Base-by-base conservation (phyloP, 495 filamentous ascomycete genomes). In the Xylaria bambusicola region DNA sequence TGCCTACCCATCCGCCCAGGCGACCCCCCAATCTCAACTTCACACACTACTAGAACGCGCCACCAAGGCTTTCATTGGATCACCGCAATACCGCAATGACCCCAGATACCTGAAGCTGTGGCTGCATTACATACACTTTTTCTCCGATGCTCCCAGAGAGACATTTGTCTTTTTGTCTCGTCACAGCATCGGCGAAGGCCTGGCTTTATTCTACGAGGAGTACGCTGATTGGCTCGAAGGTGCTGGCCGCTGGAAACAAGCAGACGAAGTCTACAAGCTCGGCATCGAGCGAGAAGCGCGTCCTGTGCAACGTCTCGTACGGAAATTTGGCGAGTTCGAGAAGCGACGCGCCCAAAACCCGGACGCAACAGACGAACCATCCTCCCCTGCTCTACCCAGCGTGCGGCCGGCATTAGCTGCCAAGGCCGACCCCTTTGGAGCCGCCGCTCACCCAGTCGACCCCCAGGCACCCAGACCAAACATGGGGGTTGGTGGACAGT, bases 161-260 rank as follows among this genome's bases (percentile, higher is more conserved):
- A 90, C 88, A 0, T 98, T 91, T 65, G 88, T 92, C 12, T 98
- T 94, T 66, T 79, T 98, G 35, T 86, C 93, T 1, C 89, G 93
- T 21, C 92, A 98, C 60, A 81, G 82, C 56, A 88, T 98, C 59
- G 94, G 93, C 46, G 93, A 97, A 64, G 79, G 84, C 1, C 78
- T 98, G 9, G 94, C 94, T 0, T 75, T 97, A n/a, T 98, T 92
- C 67, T 98, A 98, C 72, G 94, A 98, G 67, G 95, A 98, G 65
- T 98, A 95, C 75, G 92, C 94, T 0, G 88, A 84, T 0, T 96
- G 93, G 89, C 74, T 98, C 18, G 94, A 98, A 75, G 80, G 84
- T 49, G 88, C 86, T 10, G 91, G 88, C 17, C 81, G 92, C 49
- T 97, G 93, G 91, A 82, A 80, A 7, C 94, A 98, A 70, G 94